These are phyloP conservation scores for Phyllosticta paracitricarpa DNA, from an alignment of 2,329 filamentous ascomycete genomes.

Conservation along the genomic window DNA sequence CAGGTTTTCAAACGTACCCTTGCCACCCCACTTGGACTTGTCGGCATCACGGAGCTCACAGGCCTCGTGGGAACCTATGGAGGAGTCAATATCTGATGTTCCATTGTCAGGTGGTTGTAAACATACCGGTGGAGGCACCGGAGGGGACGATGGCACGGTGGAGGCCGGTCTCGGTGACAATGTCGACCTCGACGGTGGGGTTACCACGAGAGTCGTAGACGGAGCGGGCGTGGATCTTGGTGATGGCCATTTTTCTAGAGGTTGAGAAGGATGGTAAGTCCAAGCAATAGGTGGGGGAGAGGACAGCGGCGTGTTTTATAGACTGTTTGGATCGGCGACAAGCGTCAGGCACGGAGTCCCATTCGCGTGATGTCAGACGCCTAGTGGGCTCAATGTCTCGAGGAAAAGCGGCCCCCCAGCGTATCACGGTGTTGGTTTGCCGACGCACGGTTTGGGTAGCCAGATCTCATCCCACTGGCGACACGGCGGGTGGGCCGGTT, in stretches of 20 bases:
- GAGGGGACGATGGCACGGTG: constrained; percentile 97
- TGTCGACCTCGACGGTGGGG: constrained; percentile 96
- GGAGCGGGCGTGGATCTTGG: constrained; percentile 54
- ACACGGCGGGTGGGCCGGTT: not conserved
- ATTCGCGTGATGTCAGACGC: constrained; percentile 10
- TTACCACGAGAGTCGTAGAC: constrained; percentile 98
- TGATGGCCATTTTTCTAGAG: constrained; percentile 57
- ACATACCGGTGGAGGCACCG: constrained; percentile 82
- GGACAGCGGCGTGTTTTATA: not conserved
- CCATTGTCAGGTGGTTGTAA: constrained; percentile 5
- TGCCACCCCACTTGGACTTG: constrained; percentile 44
- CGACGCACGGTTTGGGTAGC: constrained; percentile 10
- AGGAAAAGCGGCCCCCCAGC: constrained; percentile 9
- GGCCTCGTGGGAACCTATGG: constrained; percentile 39
- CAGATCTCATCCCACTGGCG: constrained; percentile 9
- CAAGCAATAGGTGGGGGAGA: not conserved
- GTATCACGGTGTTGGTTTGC: constrained; percentile 5
- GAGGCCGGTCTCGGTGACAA: constrained; percentile 90
- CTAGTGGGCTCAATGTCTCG: constrained; percentile 8
- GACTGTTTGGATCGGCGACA: not conserved
- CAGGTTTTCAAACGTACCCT: constrained; percentile 27
- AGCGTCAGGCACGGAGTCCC: constrained; percentile 1
- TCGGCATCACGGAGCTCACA: constrained; percentile 46
- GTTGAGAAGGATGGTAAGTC: not conserved
- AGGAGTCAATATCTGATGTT: constrained; percentile 11